Evolutionary conservation across 2,329 filamentous ascomycete species (phyloP).

Genomic region (Aspergillus tamarii): DNA sequence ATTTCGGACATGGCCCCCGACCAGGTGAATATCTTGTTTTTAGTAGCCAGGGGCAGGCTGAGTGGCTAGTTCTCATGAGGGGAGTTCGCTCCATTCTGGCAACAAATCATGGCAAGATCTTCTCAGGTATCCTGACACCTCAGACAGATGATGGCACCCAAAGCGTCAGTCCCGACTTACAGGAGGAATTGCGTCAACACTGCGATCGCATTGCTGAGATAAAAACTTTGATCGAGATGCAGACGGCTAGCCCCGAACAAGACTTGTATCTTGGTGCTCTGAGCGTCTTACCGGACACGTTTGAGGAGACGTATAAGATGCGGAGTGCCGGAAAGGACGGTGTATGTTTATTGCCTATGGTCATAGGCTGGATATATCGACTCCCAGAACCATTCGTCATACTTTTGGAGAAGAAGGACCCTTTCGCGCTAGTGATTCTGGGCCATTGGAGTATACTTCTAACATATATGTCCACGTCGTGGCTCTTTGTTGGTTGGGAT

Average conservation of each 20-base stretch:
- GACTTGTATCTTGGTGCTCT: slow-evolving; percentile 18
- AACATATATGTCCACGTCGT: slow-evolving; percentile 33
- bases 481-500: slow-evolving; percentile 40
- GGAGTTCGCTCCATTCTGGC: slow-evolving; percentile 32
- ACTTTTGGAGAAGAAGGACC: slow-evolving; percentile 31
- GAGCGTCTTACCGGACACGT: slow-evolving; percentile 17
- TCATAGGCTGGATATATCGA: slow-evolving; percentile 38
- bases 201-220: slow-evolving; percentile 17
- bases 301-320: slow-evolving; percentile 24
- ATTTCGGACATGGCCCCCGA: slow-evolving; percentile 37
- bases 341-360: slow-evolving; percentile 25
- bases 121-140: slow-evolving; percentile 29
- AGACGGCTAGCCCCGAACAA: not conserved
- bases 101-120: slow-evolving; percentile 25
- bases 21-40: slow-evolving; percentile 38
- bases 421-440: slow-evolving; percentile 31
- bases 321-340: slow-evolving; percentile 16
- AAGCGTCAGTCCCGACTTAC: slow-evolving; percentile 15
- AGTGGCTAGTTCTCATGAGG: slow-evolving; percentile 37
- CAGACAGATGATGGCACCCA: not conserved
- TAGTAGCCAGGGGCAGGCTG: slow-evolving; percentile 30
- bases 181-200: slow-evolving; percentile 23
- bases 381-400: slow-evolving; percentile 25
- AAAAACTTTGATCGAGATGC: slow-evolving; percentile 15
- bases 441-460: slow-evolving; percentile 37